Evolutionary conservation across 176 grass and related monocot genomes (phyloP).

Genomic region (Triticum urartu): DNA sequence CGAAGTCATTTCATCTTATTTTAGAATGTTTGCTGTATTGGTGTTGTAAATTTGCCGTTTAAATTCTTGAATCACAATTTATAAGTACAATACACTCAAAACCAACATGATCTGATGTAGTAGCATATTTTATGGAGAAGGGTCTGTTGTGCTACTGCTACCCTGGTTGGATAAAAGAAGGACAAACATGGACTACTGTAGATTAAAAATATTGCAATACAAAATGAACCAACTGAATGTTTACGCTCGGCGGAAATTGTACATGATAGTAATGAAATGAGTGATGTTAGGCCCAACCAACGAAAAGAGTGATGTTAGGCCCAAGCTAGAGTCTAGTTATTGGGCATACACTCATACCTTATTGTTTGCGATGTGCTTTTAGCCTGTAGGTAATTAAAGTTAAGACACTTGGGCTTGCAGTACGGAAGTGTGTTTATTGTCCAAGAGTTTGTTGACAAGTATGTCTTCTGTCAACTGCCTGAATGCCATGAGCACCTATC

Average conservation of each 20-base stretch:
- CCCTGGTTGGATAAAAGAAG: background rate
- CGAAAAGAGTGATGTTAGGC: background rate
- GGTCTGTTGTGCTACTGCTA: background rate
- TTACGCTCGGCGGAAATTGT: background rate
- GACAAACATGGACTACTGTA: background rate
- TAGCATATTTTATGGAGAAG: background rate
- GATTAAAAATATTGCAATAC: background rate
- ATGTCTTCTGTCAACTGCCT: background rate
- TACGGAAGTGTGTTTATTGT: background rate
- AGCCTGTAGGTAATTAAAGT: background rate
- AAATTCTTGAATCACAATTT: background rate
- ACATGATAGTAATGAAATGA: background rate
- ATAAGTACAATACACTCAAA: background rate
- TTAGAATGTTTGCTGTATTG: background rate
- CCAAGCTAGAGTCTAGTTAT: background rate
- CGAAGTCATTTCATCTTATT: background rate
- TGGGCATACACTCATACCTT: background rate
- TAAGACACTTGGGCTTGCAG: background rate
- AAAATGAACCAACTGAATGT: background rate
- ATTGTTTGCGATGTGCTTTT: background rate
- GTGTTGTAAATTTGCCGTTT: background rate
- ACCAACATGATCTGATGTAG: background rate
- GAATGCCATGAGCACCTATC: conserved; percentile 4
- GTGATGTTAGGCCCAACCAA: background rate
- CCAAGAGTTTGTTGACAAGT: background rate